Evolutionary conservation across 2,329 filamentous ascomycete species (phyloP).

Genomic region (Fusarium sp.): DNA sequence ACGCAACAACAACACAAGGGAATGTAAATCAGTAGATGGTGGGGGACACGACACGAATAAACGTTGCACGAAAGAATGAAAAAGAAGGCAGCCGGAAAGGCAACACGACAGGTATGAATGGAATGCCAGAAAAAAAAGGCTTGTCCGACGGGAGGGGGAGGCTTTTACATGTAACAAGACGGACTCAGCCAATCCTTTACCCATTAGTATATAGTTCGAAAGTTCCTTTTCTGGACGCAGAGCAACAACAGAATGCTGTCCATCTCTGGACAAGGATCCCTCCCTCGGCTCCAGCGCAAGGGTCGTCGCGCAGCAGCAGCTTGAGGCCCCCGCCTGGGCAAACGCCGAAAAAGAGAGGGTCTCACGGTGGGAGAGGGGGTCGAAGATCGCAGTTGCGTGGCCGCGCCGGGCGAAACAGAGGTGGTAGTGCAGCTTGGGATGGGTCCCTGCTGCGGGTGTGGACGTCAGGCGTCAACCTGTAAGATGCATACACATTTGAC

Average conservation of each 20-base stretch:
- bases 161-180: too few relatives aligned
- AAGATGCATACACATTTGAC: too few relatives aligned
- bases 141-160: too few relatives aligned
- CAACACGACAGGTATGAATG: too few relatives aligned
- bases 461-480: too few relatives aligned
- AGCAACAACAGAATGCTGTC: too few relatives aligned
- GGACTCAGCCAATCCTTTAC: too few relatives aligned
- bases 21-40: neutral
- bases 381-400: constrained; percentile 27
- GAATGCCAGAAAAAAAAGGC: neutral
- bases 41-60: neutral
- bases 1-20: constrained; percentile 9
- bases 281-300: too few relatives aligned
- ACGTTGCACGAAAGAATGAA: neutral
- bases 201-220: too few relatives aligned
- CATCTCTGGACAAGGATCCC: neutral
- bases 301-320: too few relatives aligned
- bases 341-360: constrained; percentile 4
- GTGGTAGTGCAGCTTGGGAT: constrained; percentile 35
- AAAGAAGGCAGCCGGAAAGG: neutral
- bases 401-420: constrained; percentile 33
- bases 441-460: constrained; percentile 38
- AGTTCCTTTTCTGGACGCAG: too few relatives aligned
- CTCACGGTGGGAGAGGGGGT: neutral
- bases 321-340: neutral